These are phyloP conservation scores for Pythium aquatile DNA, from an alignment of 352 stramenopile genomes.

Conservation along the genomic window DNA sequence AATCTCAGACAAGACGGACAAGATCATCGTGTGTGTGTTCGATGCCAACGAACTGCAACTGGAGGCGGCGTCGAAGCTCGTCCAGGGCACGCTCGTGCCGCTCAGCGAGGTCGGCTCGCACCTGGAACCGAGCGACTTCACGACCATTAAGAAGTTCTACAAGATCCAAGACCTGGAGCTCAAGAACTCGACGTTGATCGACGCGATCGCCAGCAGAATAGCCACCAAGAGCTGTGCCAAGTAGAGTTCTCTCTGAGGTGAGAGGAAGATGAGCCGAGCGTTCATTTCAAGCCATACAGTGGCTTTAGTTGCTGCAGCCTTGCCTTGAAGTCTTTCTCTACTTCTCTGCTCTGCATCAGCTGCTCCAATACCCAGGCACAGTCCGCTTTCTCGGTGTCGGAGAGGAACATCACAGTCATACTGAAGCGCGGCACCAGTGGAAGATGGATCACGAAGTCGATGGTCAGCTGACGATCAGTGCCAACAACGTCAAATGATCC, in stretches of 20 bases:
- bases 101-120: slow-evolving; percentile 49
- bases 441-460: slow-evolving; percentile 41
- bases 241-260: slow-evolving; percentile 27
- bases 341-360: slow-evolving; percentile 11
- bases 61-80: slow-evolving; percentile 33
- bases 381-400: slow-evolving; percentile 54
- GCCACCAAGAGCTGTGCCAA: slow-evolving; percentile 88
- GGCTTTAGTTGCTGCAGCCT: slow-evolving; percentile 37
- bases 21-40: slow-evolving; percentile 73
- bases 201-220: slow-evolving; percentile 80
- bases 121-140: slow-evolving; percentile 46
- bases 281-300: slow-evolving; percentile 47
- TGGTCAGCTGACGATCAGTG: slow-evolving; percentile 26
- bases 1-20: slow-evolving; percentile 48
- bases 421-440: slow-evolving; percentile 63
- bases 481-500: slow-evolving; percentile 30
- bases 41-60: slow-evolving; percentile 55
- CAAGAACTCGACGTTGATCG: slow-evolving; percentile 51
- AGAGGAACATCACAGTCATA: slow-evolving; percentile 84
- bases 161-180: slow-evolving; percentile 84
- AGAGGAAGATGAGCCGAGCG: not conserved
- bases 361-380: slow-evolving; percentile 43
- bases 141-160: slow-evolving; percentile 77
- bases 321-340: slow-evolving; percentile 5
- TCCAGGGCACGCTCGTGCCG: slow-evolving; percentile 52